These are phyloP conservation scores for Phytophthora kernoviae DNA, from an alignment of 352 stramenopile genomes.

Conservation along the genomic window DNA sequence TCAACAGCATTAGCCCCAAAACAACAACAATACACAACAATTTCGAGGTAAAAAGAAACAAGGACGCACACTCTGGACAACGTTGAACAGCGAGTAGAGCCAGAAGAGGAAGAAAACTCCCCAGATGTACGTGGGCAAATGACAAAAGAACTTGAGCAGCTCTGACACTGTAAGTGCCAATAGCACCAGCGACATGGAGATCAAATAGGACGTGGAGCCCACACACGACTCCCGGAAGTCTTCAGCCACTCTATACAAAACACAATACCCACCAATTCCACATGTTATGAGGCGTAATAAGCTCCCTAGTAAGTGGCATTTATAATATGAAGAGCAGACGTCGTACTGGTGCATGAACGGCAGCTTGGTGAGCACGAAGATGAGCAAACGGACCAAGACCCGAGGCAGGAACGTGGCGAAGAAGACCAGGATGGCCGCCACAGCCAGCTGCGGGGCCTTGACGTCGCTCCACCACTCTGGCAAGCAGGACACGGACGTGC, in stretches of 20 bases:
- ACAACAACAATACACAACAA: not conserved
- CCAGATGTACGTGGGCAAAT: constrained; percentile 86
- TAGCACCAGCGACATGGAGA: constrained; percentile 79
- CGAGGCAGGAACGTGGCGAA: constrained; percentile 88
- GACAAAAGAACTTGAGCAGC: constrained; percentile 69
- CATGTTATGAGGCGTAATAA: not conserved
- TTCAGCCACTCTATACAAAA: constrained; percentile 60
- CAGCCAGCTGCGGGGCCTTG: constrained; percentile 47
- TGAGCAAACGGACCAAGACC: constrained; percentile 81
- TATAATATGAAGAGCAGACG: not conserved
- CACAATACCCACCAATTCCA: not conserved
- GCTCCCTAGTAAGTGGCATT: not conserved
- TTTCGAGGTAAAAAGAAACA: not conserved
- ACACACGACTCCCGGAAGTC: constrained; percentile 84
- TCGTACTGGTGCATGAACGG: constrained; percentile 83
- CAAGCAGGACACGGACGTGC: constrained; percentile 53
- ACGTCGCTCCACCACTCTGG: constrained; percentile 60
- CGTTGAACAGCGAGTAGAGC: constrained; percentile 90
- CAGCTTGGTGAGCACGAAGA: constrained; percentile 88
- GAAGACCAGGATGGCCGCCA: constrained; percentile 80
- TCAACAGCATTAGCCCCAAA: constrained; percentile 1
- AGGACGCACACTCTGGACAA: constrained; percentile 78
- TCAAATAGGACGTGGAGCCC: constrained; percentile 82
- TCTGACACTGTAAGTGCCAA: constrained; percentile 62
- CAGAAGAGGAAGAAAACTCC: constrained; percentile 89